A percentile compares a stretch with the other conserved stretches of the same genome.
Evolutionary conservation across 176 grass and related monocot species (phyloP).

Genomic region (Oryza coarctata): DNA sequence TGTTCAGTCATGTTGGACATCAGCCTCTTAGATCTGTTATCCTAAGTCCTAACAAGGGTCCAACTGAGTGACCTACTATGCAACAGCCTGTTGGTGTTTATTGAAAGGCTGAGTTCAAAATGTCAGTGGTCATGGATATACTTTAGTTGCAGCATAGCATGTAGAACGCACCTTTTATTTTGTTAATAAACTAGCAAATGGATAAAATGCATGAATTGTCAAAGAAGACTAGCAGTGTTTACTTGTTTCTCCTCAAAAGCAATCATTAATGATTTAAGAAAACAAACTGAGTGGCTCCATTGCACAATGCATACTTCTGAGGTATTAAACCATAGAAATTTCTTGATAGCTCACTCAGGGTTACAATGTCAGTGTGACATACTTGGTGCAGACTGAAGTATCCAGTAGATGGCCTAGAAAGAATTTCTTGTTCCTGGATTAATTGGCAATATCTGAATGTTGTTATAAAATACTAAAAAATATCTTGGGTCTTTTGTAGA

Average conservation of each 20-base stretch:
- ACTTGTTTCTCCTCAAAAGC: neutral
- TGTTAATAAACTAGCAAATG: constrained; percentile 1
- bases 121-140: neutral
- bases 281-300: neutral
- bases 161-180: neutral
- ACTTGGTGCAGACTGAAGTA: neutral
- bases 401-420: neutral
- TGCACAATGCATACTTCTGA: neutral
- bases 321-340: neutral
- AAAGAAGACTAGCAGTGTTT: neutral
- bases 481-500: constrained; percentile 56
- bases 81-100: neutral
- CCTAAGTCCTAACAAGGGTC: too few relatives aligned
- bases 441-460: neutral
- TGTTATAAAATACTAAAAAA: constrained; percentile 23
- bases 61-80: neutral
- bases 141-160: neutral
- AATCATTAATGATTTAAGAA: neutral
- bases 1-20: neutral
- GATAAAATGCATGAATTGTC: neutral
- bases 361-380: neutral
- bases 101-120: neutral
- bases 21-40: neutral
- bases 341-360: constrained; percentile 11
- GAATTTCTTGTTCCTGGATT: neutral